phyloP scores from a whole-genome alignment of 768 basidiomycete species.

The Amyloporia xantha region DNA sequence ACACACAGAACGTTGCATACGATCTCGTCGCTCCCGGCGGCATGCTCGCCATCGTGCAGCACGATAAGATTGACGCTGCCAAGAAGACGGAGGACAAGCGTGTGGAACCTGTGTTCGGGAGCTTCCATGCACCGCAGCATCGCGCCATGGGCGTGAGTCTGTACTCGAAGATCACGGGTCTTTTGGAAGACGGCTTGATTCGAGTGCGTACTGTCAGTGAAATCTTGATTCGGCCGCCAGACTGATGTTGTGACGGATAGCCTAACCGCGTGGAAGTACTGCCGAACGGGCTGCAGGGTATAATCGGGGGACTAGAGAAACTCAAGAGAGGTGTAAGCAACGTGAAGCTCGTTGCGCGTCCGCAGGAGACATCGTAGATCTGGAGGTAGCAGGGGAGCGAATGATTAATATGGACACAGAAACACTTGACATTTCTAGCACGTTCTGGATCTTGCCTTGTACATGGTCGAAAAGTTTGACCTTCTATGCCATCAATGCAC shows the following conservation, averaged over 20 bases:
- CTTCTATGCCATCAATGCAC: no score
- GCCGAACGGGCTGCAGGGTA: conserved; percentile 18
- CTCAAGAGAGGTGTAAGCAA: conserved; percentile 19
- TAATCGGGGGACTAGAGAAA: conserved; percentile 16
- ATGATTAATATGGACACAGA: no score
- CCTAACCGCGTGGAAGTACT: conserved; percentile 23
- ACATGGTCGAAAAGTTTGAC: no score
- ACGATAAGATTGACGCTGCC: neutral
- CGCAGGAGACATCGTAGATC: conserved; percentile 24
- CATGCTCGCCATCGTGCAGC: conserved; percentile 11
- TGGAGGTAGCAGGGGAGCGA: no score
- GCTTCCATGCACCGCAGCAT: conserved; percentile 1
- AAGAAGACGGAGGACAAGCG: neutral
- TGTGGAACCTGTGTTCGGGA: neutral
- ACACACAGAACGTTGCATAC: conserved; percentile 18
- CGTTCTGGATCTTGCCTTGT: no score
- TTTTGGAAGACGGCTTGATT: conserved; percentile 12
- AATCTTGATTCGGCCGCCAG: no score
- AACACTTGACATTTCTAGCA: no score
- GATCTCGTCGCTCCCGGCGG: conserved; percentile 18
- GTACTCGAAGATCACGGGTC: conserved; percentile 7
- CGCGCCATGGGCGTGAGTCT: conserved; percentile 2
- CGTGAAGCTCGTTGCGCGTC: conserved; percentile 19
- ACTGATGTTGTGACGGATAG: no score
- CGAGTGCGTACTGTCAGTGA: conserved; percentile 10